Base-by-base conservation (phyloP, 305 asterid species). In the Plantago lanceolata region DNA sequence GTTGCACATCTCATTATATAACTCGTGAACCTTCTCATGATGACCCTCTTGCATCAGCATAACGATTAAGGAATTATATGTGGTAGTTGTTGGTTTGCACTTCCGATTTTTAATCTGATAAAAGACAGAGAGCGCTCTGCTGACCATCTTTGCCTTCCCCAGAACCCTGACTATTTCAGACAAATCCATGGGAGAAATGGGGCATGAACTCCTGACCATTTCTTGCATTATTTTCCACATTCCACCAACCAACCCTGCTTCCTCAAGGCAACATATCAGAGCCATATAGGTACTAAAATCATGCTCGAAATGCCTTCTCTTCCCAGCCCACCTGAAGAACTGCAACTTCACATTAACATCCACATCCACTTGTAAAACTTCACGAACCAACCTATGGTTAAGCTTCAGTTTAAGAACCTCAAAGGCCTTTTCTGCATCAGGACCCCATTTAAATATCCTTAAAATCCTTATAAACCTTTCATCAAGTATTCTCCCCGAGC, bases 391-490 rank as follows among this genome's bases (percentile, higher is more conserved):
- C 54, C 94, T 73, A 72, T 80, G 81, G 71, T 87, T 95, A 21
- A 89, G 86, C 76, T 78, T 89, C 71, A 89, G 49, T 71, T 85
- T 79, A 19, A 92, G 72, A 71, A 92, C 96, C 71, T 84, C 96
- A 45, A 92, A 53, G 52, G 98, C 96, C 80, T 85, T 92, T 72
- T 89, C 98, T 9, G 98, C 89, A 78, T 89, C 96, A 37, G 91
- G 77, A 20, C 98, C 98, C 96, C 98, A 92, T 74, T 89, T 92
- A 69, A 92, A 92, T 69, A 89, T 92, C 71, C 89, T 92, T 75
- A 92, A 70, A 61, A 92, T 92, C 81, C 96, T 78, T 48, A 92
- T 80, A 59, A 92, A 92, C 76, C 98, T 81, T 78, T 84, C 96
- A 65, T 89, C 96, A 62, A 92, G 84, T 29, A 76, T 73, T 73